These are phyloP conservation scores for Magnusiomyces tetraspermus DNA, from an alignment of 1,139 yeast species.

Conservation along the genomic window DNA sequence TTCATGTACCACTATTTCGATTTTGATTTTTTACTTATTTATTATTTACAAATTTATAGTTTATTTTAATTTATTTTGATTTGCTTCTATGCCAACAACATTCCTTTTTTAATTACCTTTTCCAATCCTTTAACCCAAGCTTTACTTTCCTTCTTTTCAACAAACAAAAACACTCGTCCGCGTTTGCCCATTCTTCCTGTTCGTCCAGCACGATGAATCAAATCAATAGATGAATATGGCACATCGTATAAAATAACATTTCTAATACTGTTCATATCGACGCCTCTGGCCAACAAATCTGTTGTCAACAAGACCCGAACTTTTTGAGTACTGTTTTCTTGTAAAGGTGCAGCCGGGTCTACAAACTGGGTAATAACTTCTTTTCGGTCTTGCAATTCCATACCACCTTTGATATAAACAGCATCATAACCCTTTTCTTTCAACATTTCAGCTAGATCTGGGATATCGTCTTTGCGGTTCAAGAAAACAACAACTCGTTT, in stretches of 20 bases:
- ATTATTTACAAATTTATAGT: neutral
- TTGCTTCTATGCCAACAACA: slow-evolving; percentile 16
- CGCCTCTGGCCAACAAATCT: slow-evolving; percentile 81
- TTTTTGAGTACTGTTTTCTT: slow-evolving; percentile 19
- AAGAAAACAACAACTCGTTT: slow-evolving; percentile 85
- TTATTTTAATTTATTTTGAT: too few species aligned
- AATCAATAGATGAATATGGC: slow-evolving; percentile 75
- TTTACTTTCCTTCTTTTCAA: slow-evolving; percentile 54
- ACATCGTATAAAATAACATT: slow-evolving; percentile 79
- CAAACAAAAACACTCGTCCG: slow-evolving; percentile 76
- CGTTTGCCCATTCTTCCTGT: slow-evolving; percentile 88
- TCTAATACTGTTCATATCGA: slow-evolving; percentile 73
- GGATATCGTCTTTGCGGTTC: slow-evolving; percentile 60
- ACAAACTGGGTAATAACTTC: slow-evolving; percentile 52
- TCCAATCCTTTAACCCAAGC: slow-evolving; percentile 84
- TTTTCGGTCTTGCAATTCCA: slow-evolving; percentile 49
- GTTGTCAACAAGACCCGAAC: slow-evolving; percentile 73
- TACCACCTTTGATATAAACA: slow-evolving; percentile 57
- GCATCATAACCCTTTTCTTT: slow-evolving; percentile 51
- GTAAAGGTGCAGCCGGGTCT: slow-evolving; percentile 40
- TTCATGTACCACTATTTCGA: neutral
- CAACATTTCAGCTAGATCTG: slow-evolving; percentile 47
- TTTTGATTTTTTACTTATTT: neutral
- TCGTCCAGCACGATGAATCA: slow-evolving; percentile 87
- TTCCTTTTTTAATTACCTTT: slow-evolving; percentile 46